Percentiles rank a stretch among this genome's conserved stretches.
These are phyloP conservation scores for Capsicum chinense DNA, from an alignment of 257 asterid genomes.

Conservation along the genomic window DNA sequence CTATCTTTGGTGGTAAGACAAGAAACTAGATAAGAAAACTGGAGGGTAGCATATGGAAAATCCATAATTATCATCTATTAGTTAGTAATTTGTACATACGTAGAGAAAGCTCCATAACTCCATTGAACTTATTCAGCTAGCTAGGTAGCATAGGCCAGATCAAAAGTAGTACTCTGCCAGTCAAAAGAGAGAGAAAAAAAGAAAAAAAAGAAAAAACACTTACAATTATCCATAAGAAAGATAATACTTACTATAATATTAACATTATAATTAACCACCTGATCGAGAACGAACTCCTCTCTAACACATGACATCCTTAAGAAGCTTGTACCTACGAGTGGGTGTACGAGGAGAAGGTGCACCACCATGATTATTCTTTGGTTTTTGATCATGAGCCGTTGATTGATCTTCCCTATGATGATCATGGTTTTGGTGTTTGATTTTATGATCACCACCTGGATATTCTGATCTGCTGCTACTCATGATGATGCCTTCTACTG, in stretches of 20 bases:
- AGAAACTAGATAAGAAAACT: not conserved
- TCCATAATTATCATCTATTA: not conserved
- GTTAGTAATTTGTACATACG: slow-evolving; percentile 14
- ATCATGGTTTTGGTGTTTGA: slow-evolving; percentile 29
- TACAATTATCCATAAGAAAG: slow-evolving; percentile 19
- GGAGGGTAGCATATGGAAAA: not conserved
- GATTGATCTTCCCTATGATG: slow-evolving; percentile 21
- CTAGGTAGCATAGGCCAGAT: not conserved
- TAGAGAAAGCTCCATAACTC: not conserved
- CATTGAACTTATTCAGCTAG: slow-evolving; percentile 8
- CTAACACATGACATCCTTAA: slow-evolving; percentile 61
- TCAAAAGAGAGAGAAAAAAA: not conserved
- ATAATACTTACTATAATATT: not conserved
- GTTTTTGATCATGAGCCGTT: slow-evolving; percentile 32
- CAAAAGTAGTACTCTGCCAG: not conserved
- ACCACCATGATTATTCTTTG: slow-evolving; percentile 35
- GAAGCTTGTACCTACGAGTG: slow-evolving; percentile 60
- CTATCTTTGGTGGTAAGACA: not conserved
- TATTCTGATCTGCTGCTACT: slow-evolving; percentile 32
- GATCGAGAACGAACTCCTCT: not conserved
- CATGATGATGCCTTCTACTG: not conserved
- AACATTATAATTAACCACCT: slow-evolving; percentile 5
- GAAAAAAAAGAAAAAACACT: not conserved
- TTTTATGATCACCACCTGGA: slow-evolving; percentile 38
- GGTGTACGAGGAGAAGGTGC: slow-evolving; percentile 49